These are phyloP conservation scores for Salvia rosmarinus DNA, from an alignment of 257 asterid species.

Conservation along the genomic window DNA sequence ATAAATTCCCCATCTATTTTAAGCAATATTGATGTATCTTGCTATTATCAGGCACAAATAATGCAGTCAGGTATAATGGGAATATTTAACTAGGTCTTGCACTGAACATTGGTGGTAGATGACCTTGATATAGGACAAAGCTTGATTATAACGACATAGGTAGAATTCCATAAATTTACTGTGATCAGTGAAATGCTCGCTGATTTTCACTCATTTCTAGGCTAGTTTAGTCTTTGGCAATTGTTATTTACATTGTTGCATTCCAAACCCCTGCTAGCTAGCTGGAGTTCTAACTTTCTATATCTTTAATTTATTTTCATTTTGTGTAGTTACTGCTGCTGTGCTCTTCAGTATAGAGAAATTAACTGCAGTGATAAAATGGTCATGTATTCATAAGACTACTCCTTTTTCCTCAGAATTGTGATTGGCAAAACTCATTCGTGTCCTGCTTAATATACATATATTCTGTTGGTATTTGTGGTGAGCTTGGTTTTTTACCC, in stretches of 20 bases:
- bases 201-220: not conserved
- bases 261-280: not conserved
- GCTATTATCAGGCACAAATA: not conserved
- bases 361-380: not conserved
- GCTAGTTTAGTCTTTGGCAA: not conserved
- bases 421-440: no score
- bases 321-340: not conserved
- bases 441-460: not conserved
- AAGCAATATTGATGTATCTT: not conserved
- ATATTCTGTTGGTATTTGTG: not conserved
- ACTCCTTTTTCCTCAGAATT: no score
- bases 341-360: not conserved
- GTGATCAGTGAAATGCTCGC: constrained; percentile 6
- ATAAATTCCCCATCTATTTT: not conserved
- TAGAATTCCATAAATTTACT: constrained; percentile 14
- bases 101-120: not conserved
- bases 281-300: not conserved
- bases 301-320: not conserved
- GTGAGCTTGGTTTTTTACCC: no score
- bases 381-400: not conserved
- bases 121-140: not conserved
- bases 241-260: not conserved
- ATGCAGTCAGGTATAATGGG: not conserved
- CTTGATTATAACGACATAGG: not conserved
- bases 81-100: not conserved